Evolutionary conservation across 768 basidiomycete species (phyloP), one percentile per base, ranked within the genome.

Genomic region (Hortiboletus campestris): DNA sequence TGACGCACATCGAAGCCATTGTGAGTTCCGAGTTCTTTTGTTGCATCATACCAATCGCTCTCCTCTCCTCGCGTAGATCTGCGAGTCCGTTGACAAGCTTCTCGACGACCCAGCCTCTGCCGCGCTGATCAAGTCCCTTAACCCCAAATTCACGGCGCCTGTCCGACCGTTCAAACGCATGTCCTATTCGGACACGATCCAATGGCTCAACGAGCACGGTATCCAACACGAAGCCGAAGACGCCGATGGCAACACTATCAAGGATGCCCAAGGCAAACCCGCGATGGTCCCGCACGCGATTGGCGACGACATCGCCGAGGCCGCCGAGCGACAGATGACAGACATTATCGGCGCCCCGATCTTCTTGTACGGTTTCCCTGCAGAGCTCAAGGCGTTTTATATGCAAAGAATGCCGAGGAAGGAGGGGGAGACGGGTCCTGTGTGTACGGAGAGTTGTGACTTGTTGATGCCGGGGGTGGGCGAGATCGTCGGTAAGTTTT

Each of bases 381-480:
- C 87, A 20, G 87, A 91, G 69, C 80, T 98, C 63, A 98, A 98
- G 77, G 86, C 92, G 20, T 99, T 99, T 74, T 98, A 98, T 75
- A 98, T 98, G 97, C 90, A 94, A 79, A 89, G 83, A 73, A 84
- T 89, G 61, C 80, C 84, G 8, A 74, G 74, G 22, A 66, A 74
- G 55, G 74, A 69, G 6, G 75, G 78, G 9, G 78, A 75, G 36
- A 74, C 73, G 9, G 80, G 80, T 20, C 77, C 75, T 34, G 76
- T 81, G 42, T 94, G 80, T 74, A 98, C 97, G 1, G 97, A 99
- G 79, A 94, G 91, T 69, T 94, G 93, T 62, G 97, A 98, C 76
- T 74, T 99, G 64, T 80, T 98, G 64, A 97, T 98, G 87, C 97
- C 96, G 8, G 89, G 90, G 61, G 97, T 99, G n/a, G 96, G 96